These are phyloP conservation scores for Kwoniella sp. DNA, from an alignment of 768 basidiomycete species.

Conservation along the genomic window DNA sequence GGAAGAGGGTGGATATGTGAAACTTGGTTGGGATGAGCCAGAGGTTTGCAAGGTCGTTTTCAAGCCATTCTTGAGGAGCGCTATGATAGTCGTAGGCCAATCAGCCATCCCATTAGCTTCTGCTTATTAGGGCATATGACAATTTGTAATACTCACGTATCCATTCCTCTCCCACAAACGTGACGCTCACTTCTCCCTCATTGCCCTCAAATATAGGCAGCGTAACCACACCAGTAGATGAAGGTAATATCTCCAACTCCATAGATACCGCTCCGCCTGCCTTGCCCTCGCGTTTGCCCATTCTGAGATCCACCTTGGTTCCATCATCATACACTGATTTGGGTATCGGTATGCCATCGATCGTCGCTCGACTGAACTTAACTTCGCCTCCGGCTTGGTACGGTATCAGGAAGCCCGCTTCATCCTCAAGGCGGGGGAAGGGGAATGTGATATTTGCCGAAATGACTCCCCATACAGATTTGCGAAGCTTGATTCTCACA, in stretches of 20 bases:
- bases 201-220: conserved; percentile 25
- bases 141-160: conserved; percentile 19
- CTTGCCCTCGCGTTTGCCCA: conserved; percentile 2
- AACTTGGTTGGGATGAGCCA: neutral
- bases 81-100: no score
- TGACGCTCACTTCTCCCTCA: conserved; percentile 19
- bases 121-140: neutral
- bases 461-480: conserved; percentile 10
- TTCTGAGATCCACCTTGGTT: conserved; percentile 2
- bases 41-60: conserved; percentile 1
- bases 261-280: conserved; percentile 13
- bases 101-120: no score
- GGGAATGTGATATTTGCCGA: conserved; percentile 14
- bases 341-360: conserved; percentile 14
- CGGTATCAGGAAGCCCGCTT: conserved; percentile 14
- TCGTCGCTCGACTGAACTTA: conserved; percentile 13
- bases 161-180: conserved; percentile 29
- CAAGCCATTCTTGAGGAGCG: neutral
- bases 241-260: conserved; percentile 15
- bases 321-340: neutral
- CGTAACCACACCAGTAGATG: neutral
- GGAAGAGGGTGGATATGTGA: conserved; percentile 1
- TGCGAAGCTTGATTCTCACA: conserved; percentile 15
- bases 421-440: conserved; percentile 17
- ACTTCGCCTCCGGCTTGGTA: neutral